Percentiles rank a stretch among this genome's conserved stretches.
Evolutionary conservation across 306 rosid species (phyloP).

Genomic region (Castanea mollissima): DNA sequence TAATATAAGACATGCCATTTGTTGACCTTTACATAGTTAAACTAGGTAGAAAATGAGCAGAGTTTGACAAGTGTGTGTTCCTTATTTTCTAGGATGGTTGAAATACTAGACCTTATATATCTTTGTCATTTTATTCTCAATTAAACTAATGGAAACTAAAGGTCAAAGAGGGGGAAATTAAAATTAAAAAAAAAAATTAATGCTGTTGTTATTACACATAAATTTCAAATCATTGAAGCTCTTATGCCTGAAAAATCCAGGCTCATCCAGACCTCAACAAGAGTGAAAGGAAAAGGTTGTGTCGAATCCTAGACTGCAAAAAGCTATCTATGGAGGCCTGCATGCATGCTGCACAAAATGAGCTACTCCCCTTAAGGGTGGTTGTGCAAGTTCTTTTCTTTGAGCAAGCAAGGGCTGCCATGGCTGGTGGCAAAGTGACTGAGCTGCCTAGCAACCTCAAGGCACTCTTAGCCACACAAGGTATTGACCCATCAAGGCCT

Average conservation of each 20-base stretch:
- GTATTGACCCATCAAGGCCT: constrained; percentile 75
- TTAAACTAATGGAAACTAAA: neutral
- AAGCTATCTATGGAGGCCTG: constrained; percentile 94
- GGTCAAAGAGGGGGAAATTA: too few species aligned
- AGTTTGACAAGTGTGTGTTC: neutral
- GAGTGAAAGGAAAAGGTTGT: constrained; percentile 90
- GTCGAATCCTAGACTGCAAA: constrained; percentile 88
- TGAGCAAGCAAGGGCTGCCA: constrained; percentile 86
- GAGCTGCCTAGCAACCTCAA: constrained; percentile 79
- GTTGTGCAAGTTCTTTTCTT: constrained; percentile 99
- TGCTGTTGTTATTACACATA: neutral
- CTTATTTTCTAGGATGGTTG: neutral
- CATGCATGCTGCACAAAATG: constrained; percentile 99
- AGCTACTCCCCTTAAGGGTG: constrained; percentile 85
- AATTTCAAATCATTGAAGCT: neutral
- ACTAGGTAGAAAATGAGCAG: neutral
- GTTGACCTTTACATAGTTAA: neutral
- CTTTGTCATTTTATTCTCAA: neutral
- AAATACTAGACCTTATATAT: neutral
- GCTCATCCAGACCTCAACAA: constrained; percentile 91
- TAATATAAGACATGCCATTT: neutral
- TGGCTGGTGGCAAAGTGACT: constrained; percentile 68
- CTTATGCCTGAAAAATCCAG: constrained; percentile 38
- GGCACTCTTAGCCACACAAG: constrained; percentile 74
- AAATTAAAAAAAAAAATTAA: too few species aligned